Percentiles rank a stretch among this genome's conserved stretches.
phyloP scores from a whole-genome alignment of 352 stramenopile genomes.

The Pythium aphanidermatum region DNA sequence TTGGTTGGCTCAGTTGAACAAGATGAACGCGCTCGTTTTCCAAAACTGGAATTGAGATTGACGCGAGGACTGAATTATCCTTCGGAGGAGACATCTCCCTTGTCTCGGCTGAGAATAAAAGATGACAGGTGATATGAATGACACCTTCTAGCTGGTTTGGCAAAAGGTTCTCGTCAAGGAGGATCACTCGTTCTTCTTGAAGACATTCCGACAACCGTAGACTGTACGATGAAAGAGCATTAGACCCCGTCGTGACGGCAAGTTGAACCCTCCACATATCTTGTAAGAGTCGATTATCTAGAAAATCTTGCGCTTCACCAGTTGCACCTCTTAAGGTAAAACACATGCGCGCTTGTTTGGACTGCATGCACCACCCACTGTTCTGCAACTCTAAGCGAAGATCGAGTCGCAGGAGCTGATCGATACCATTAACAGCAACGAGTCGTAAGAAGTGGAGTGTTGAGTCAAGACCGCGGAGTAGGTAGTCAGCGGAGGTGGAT shows the following conservation, averaged over 20 bases:
- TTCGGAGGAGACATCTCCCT: too few species aligned
- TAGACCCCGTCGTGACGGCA: not conserved
- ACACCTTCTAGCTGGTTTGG: slow-evolving; percentile 7
- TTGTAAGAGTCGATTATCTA: not conserved
- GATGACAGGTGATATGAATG: slow-evolving; percentile 6
- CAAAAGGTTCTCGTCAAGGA: slow-evolving; percentile 15
- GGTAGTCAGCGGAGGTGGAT: slow-evolving; percentile 18
- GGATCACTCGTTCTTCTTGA: not conserved
- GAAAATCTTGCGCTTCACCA: not conserved
- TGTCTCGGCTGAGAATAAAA: slow-evolving; percentile 2
- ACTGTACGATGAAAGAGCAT: slow-evolving; percentile 2
- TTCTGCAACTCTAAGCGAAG: slow-evolving; percentile 7
- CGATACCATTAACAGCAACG: slow-evolving; percentile 4
- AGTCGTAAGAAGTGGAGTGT: slow-evolving; percentile 34
- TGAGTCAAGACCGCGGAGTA: slow-evolving; percentile 36
- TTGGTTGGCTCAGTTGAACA: slow-evolving; percentile 16
- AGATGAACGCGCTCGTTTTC: slow-evolving; percentile 10
- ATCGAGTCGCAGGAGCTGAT: slow-evolving; percentile 1
- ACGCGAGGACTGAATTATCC: not conserved
- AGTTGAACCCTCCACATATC: slow-evolving; percentile 12
- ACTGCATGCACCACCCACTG: slow-evolving; percentile 10
- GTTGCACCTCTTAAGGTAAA: not conserved
- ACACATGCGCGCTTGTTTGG: slow-evolving; percentile 1
- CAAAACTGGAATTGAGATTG: slow-evolving; percentile 4
- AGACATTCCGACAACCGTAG: slow-evolving; percentile 11